Percentiles rank a stretch among this genome's conserved stretches.
phyloP scores from a whole-genome alignment of 2,329 filamentous ascomycete species.

The Venturiaceae sp. region DNA sequence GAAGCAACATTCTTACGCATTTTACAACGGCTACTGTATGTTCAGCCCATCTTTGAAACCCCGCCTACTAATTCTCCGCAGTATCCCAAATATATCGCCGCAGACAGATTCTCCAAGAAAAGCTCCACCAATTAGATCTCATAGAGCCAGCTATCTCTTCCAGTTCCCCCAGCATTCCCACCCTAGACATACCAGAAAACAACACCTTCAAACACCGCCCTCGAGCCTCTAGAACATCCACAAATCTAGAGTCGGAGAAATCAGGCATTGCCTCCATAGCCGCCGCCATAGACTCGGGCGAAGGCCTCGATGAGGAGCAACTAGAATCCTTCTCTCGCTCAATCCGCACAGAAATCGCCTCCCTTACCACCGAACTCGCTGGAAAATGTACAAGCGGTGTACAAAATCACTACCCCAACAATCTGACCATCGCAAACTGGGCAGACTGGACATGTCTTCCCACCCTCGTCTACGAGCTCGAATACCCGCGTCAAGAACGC shows the following conservation, averaged over 20 bases:
- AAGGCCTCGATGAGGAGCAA: conserved; percentile 52
- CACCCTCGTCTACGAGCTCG: conserved; percentile 69
- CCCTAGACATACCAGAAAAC: conserved; percentile 9
- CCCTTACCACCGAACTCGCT: conserved; percentile 53
- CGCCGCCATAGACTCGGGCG: conserved; percentile 49
- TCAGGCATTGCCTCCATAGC: conserved; percentile 53
- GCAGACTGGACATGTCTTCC: conserved; percentile 67
- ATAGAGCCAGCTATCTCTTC: conserved; percentile 38
- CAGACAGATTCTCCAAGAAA: conserved; percentile 30
- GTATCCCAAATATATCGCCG: conserved; percentile 50
- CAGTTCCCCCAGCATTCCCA: conserved; percentile 8
- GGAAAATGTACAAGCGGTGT: conserved; percentile 45
- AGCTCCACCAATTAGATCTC: conserved; percentile 48
- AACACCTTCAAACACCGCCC: conserved; percentile 19
- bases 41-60: conserved; percentile 6
- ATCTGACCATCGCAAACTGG: conserved; percentile 55
- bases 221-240: conserved; percentile 28
- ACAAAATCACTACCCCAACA: conserved; percentile 53
- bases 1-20: conserved; percentile 75
- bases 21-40: conserved; percentile 62
- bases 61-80: conserved; percentile 9
- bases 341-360: conserved; percentile 57
- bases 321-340: conserved; percentile 54
- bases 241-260: conserved; percentile 34
- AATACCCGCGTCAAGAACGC: conserved; percentile 60